Evolutionary conservation across 1,139 yeast genomes (phyloP).

Genomic region (Torulaspora pretoriensis): DNA sequence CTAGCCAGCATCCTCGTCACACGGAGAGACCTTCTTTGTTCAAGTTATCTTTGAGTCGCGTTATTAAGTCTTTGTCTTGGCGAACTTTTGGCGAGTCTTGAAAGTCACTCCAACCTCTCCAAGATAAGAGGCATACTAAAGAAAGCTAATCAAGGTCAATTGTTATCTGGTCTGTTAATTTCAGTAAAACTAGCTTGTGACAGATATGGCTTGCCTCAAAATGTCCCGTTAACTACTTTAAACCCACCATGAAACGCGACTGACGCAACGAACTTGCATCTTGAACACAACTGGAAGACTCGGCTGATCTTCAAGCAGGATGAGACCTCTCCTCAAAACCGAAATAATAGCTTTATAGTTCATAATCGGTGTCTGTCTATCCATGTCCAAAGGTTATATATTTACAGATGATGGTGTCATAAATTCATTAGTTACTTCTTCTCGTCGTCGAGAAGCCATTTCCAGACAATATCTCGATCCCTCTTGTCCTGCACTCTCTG

Average conservation of each 20-base stretch:
- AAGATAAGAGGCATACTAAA: not conserved
- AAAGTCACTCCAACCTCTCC: not conserved
- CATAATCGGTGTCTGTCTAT: not conserved
- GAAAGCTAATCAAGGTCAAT: not conserved
- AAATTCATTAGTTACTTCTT: constrained; percentile 26
- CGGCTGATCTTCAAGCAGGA: too few species aligned
- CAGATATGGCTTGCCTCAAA: not conserved
- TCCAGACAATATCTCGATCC: constrained; percentile 59
- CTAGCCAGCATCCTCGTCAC: constrained; percentile 26
- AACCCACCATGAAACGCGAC: not conserved
- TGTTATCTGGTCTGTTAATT: not conserved
- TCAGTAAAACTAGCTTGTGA: not conserved
- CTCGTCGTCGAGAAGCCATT: constrained; percentile 66
- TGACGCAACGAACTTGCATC: not conserved
- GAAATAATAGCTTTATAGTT: not conserved
- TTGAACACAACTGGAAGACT: too few species aligned
- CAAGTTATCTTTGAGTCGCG: not conserved
- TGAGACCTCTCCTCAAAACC: too few species aligned
- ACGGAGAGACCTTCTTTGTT: not conserved
- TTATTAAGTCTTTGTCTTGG: not conserved
- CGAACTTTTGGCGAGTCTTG: not conserved
- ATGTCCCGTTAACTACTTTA: not conserved
- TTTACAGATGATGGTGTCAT: constrained; percentile 6
- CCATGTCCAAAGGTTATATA: not conserved
- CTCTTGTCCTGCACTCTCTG: constrained; percentile 39